Percentiles rank a stretch among this genome's conserved stretches.
Conservation (phyloP, 1,284 basidiomycete genomes). For the Violaceomyces palustris region DNA sequence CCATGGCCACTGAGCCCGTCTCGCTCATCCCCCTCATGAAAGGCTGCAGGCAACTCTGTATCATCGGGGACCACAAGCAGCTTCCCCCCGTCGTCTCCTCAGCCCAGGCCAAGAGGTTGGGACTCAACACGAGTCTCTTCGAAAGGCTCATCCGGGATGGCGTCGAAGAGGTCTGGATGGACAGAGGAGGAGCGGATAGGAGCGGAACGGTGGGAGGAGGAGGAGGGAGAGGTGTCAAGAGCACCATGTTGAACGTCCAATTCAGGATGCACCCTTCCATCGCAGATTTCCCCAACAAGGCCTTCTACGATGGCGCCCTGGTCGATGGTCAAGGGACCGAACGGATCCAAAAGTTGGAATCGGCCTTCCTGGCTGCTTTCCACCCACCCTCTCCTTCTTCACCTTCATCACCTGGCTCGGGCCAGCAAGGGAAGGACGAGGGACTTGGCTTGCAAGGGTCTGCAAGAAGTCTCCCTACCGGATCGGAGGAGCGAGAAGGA, state of each 20-base stretch:
- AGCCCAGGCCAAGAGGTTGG: constrained; percentile 59
- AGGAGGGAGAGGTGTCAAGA: constrained; percentile 6
- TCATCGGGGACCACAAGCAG: constrained; percentile 95
- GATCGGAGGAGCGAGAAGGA: too few species aligned
- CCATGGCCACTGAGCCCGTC: constrained; percentile 84
- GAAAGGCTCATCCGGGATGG: constrained; percentile 75
- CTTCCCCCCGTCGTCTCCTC: constrained; percentile 78
- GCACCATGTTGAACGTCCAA: constrained; percentile 75
- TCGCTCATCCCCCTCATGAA: constrained; percentile 55
- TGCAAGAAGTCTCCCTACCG: too few species aligned
- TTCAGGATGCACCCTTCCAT: constrained; percentile 92
- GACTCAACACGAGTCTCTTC: constrained; percentile 75
- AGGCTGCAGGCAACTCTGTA: constrained; percentile 68
- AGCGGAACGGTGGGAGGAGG: constrained; percentile 4
- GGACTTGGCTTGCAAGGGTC: too few species aligned
- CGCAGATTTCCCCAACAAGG: constrained; percentile 73
- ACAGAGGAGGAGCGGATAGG: constrained; percentile 6
- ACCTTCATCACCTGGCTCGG: too few species aligned
- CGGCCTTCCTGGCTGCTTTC: constrained; percentile 19
- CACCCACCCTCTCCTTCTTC: too few species aligned
- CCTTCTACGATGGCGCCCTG: constrained; percentile 72
- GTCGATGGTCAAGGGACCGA: constrained; percentile 61
- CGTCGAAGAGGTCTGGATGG: constrained; percentile 57
- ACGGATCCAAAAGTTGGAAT: constrained; percentile 22
- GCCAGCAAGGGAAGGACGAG: too few species aligned